Evolutionary conservation across 1,139 yeast genomes (phyloP).

Genomic region (Entelexis paramagnoliae): DNA sequence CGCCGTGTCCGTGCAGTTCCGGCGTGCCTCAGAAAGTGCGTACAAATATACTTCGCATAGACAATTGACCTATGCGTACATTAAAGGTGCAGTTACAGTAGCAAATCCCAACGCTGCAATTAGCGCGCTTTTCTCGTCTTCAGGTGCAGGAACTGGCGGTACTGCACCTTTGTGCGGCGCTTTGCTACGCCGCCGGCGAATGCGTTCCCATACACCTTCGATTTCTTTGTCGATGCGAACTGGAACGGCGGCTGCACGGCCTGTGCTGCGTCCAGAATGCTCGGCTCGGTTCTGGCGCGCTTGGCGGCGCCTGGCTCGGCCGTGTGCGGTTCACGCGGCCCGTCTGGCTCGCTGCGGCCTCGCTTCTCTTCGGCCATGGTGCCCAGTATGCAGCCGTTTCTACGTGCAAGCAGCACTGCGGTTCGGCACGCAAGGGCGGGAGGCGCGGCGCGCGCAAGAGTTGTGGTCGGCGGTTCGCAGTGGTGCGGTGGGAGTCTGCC

Average conservation of each 20-base stretch:
- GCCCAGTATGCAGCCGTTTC: background rate
- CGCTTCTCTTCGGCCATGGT: background rate
- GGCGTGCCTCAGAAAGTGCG: too few species aligned
- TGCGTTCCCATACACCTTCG: slow-evolving; percentile 38
- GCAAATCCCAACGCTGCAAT: too few species aligned
- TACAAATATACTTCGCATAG: too few species aligned
- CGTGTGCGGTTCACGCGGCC: too few species aligned
- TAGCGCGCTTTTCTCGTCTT: too few species aligned
- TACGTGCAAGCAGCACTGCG: background rate
- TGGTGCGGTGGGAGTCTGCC: too few species aligned
- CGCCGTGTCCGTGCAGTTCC: too few species aligned
- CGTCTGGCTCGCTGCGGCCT: background rate
- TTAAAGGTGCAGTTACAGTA: too few species aligned
- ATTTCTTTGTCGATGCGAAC: slow-evolving; percentile 19
- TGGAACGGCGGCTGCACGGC: slow-evolving; percentile 35
- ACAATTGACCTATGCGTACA: too few species aligned
- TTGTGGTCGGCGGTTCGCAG: too few species aligned
- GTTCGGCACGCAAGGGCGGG: too few species aligned
- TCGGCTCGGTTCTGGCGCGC: background rate
- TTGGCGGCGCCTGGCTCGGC: background rate
- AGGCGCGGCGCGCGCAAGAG: too few species aligned
- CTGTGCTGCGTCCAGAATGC: slow-evolving; percentile 14
- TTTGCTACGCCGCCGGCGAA: slow-evolving; percentile 25
- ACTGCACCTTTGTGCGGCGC: background rate
- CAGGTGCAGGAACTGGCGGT: slow-evolving; percentile 9